These are phyloP conservation scores for Boletus mariae DNA, from an alignment of 1,284 basidiomycete species.

Conservation along the genomic window DNA sequence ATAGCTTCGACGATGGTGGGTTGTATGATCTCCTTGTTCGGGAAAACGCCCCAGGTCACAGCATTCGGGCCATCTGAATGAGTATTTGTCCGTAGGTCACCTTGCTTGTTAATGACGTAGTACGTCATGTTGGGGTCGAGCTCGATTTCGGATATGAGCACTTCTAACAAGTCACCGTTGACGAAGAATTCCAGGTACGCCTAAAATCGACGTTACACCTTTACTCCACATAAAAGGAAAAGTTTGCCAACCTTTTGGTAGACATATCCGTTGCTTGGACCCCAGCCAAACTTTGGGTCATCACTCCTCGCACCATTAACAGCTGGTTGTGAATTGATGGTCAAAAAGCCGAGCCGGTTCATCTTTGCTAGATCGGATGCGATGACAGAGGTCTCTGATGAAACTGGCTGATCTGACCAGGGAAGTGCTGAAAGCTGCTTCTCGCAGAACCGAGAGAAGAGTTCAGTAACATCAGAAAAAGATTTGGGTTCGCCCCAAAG, in stretches of 20 bases:
- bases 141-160: constrained; percentile 84
- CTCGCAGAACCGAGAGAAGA: constrained; percentile 83
- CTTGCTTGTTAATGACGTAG: constrained; percentile 90
- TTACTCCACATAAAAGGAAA: neutral
- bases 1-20: constrained; percentile 97
- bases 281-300: constrained; percentile 90
- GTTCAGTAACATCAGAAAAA: constrained; percentile 59
- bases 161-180: constrained; percentile 66
- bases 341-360: constrained; percentile 90
- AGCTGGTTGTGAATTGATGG: constrained; percentile 97
- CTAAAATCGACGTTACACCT: constrained; percentile 38
- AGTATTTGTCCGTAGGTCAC: constrained; percentile 92
- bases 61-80: constrained; percentile 93
- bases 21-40: constrained; percentile 96
- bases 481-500: constrained; percentile 86
- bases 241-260: constrained; percentile 82
- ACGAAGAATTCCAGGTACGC: constrained; percentile 99
- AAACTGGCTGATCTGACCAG: constrained; percentile 91
- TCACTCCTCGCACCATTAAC: constrained; percentile 90
- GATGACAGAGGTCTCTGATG: constrained; percentile 85
- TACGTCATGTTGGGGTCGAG: constrained; percentile 90
- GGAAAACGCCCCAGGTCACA: constrained; percentile 99
- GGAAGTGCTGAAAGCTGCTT: constrained; percentile 76
- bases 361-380: constrained; percentile 76
- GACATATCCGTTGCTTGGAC: constrained; percentile 90